These are phyloP conservation scores for Bremia lactucae DNA, from an alignment of 352 stramenopile genomes.

Conservation along the genomic window DNA sequence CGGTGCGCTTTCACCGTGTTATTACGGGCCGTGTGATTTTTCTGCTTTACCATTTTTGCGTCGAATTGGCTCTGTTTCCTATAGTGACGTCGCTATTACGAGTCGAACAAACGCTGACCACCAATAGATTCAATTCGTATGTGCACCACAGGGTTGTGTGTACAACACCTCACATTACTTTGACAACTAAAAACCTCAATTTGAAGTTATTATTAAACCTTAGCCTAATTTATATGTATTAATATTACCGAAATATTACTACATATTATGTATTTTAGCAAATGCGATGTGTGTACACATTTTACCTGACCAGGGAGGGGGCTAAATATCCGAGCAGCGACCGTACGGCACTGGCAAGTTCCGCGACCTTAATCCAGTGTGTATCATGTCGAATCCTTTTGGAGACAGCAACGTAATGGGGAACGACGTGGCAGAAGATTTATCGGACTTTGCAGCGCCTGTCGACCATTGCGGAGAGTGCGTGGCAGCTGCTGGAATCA, in stretches of 20 bases:
- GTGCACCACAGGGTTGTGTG: constrained; percentile 2
- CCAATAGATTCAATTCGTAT: constrained; percentile 15
- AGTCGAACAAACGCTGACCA: constrained; percentile 14
- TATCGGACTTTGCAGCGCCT: constrained; percentile 53
- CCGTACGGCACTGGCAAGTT: constrained; percentile 4
- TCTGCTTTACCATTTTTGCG: constrained; percentile 89
- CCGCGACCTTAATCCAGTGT: too few relatives aligned
- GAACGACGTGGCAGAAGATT: constrained; percentile 24
- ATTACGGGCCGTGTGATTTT: constrained; percentile 97
- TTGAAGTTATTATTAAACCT: constrained; percentile 17
- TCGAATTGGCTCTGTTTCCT: constrained; percentile 48
- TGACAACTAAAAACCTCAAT: constrained; percentile 24
- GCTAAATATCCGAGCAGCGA: too few relatives aligned
- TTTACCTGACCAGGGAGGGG: too few relatives aligned
- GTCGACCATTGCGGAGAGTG: constrained; percentile 41
- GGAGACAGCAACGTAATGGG: constrained; percentile 25
- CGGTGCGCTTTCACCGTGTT: constrained; percentile 94
- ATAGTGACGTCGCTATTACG: constrained; percentile 14
- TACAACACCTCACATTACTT: neutral
- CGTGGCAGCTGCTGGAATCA: neutral
- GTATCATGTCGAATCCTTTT: constrained; percentile 54
- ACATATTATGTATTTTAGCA: neutral
- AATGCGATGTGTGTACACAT: too few relatives aligned
- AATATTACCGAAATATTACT: too few relatives aligned
- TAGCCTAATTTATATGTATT: too few relatives aligned